Percentiles rank a stretch among this genome's conserved stretches.
These are phyloP conservation scores for Otatea glauca DNA, from an alignment of 176 grass and related monocot genomes.

Conservation along the genomic window DNA sequence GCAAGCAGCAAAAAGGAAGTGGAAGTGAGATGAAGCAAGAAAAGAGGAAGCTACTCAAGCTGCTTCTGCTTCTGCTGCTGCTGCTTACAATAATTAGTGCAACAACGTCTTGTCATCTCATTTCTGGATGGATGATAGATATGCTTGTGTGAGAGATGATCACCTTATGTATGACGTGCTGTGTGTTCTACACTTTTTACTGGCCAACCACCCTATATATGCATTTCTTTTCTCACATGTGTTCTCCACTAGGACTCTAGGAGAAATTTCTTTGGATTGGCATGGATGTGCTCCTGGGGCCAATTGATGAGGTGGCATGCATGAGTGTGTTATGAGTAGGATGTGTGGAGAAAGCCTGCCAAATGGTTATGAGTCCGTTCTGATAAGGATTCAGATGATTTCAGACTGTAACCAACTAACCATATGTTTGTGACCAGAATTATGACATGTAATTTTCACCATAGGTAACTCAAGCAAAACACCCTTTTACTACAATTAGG, in stretches of 20 bases:
- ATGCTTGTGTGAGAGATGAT: conserved; percentile 40
- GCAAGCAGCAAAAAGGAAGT: conserved; percentile 5
- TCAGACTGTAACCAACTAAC: conserved; percentile 6
- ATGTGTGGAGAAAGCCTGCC: conserved; percentile 28
- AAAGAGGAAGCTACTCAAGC: not conserved
- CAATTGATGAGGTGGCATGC: conserved; percentile 36
- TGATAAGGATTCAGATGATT: conserved; percentile 32
- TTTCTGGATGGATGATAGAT: conserved; percentile 34
- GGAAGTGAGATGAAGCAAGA: conserved; percentile 3
- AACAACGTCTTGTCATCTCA: conserved; percentile 44
- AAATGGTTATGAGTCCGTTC: not conserved
- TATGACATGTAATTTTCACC: not conserved
- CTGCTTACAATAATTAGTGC: conserved; percentile 47
- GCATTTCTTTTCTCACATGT: conserved; percentile 41
- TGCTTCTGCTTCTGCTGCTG: not conserved
- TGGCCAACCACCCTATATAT: conserved; percentile 46
- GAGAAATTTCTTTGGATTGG: conserved; percentile 21
- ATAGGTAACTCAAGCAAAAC: not conserved
- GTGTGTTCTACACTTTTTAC: conserved; percentile 42
- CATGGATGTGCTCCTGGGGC: conserved; percentile 20
- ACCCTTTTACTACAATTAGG: not conserved
- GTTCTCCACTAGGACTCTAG: conserved; percentile 20
- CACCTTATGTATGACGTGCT: conserved; percentile 10
- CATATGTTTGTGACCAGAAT: not conserved
- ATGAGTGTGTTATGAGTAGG: conserved; percentile 53